These are phyloP conservation scores for Nephelium lappaceum DNA, from an alignment of 345 rosid species.

Conservation along the genomic window DNA sequence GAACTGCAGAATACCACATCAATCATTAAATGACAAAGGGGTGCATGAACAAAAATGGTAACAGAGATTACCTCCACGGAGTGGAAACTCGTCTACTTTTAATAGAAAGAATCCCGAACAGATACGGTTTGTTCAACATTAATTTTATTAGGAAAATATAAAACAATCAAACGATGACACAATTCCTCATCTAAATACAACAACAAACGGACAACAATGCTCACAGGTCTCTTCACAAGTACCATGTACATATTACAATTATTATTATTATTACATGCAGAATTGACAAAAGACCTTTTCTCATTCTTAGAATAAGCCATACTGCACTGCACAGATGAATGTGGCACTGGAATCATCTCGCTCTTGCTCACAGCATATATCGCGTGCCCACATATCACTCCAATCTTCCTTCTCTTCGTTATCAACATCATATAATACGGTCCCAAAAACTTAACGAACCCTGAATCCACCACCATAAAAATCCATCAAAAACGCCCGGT, in stretches of 20 bases:
- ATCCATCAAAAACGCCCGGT: background rate
- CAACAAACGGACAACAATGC: constrained; percentile 28
- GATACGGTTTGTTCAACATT: constrained; percentile 33
- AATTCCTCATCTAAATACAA: constrained; percentile 54
- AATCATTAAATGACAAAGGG: constrained; percentile 26
- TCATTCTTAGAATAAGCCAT: constrained; percentile 90
- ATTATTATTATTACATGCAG: constrained; percentile 49
- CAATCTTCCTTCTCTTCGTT: constrained; percentile 87
- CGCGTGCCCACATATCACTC: constrained; percentile 75
- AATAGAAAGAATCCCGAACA: constrained; percentile 38
- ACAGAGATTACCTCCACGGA: constrained; percentile 51
- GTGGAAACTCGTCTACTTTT: constrained; percentile 42
- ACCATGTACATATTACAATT: constrained; percentile 71
- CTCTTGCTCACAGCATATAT: constrained; percentile 73
- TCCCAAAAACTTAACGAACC: constrained; percentile 88
- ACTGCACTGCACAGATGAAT: constrained; percentile 69
- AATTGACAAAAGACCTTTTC: constrained; percentile 96
- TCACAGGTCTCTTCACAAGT: constrained; percentile 44
- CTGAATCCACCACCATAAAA: constrained; percentile 40
- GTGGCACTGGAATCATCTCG: constrained; percentile 69
- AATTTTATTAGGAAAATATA: constrained; percentile 30
- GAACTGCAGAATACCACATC: constrained; percentile 20
- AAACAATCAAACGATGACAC: constrained; percentile 32
- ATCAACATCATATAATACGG: constrained; percentile 93
- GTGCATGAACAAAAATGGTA: constrained; percentile 34